Percentiles rank a stretch among this genome's conserved stretches.
phyloP scores from a whole-genome alignment of 805 yeast species.

The Barnettozyma sp. region DNA sequence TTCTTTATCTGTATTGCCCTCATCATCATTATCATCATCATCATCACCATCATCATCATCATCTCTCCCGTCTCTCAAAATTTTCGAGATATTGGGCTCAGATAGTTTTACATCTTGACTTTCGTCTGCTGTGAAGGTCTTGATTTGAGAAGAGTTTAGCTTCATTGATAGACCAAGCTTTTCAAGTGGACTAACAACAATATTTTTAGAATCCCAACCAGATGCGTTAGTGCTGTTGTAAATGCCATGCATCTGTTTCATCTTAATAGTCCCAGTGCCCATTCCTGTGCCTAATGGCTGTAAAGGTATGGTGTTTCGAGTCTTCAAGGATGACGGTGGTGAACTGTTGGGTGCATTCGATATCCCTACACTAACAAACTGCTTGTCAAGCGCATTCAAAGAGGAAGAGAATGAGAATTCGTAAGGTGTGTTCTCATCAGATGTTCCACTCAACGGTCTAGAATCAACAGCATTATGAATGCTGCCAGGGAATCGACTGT shows the following conservation, averaged over 20 bases:
- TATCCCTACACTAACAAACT: no score
- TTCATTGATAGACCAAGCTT: slow-evolving; percentile 2
- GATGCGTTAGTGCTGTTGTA: slow-evolving; percentile 5
- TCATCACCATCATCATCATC: background rate
- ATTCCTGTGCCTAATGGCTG: background rate
- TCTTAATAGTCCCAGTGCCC: no score
- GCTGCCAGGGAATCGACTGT: slow-evolving; percentile 1
- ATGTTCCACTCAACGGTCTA: background rate
- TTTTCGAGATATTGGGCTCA: no score
- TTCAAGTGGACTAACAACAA: slow-evolving; percentile 4
- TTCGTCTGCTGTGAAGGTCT: no score
- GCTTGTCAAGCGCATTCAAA: background rate
- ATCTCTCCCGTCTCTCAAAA: slow-evolving; percentile 6
- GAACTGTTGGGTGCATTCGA: slow-evolving; percentile 5
- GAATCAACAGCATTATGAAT: background rate
- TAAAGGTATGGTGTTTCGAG: background rate
- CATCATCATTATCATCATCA: background rate
- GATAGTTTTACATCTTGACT: no score
- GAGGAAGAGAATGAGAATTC: background rate
- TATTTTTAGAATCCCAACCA: slow-evolving; percentile 1
- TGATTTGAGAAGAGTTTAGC: no score
- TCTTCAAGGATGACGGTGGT: no score
- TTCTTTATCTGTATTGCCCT: background rate
- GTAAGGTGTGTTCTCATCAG: slow-evolving; percentile 5
- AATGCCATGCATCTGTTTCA: background rate